Percentiles rank a stretch among this genome's conserved stretches.
These are phyloP conservation scores for Haplographium delicatum DNA, from an alignment of 495 filamentous ascomycete species.

Conservation along the genomic window DNA sequence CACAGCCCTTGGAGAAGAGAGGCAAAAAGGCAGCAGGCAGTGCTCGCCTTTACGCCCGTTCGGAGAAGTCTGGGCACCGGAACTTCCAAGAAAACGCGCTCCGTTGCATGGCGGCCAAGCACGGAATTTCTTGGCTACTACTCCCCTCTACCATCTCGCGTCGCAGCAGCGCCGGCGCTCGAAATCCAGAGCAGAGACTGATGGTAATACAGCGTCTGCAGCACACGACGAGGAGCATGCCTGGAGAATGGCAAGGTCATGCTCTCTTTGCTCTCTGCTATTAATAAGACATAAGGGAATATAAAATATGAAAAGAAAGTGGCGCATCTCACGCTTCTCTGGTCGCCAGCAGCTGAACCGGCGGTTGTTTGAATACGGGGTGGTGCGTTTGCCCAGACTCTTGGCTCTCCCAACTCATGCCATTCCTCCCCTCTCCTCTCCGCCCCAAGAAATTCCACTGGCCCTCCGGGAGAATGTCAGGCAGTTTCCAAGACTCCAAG, in stretches of 20 bases:
- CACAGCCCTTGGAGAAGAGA: neutral
- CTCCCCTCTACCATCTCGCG: neutral
- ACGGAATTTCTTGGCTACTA: slow-evolving; percentile 6
- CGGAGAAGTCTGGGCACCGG: slow-evolving; percentile 11
- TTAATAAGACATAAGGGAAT: too few species aligned
- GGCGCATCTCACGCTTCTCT: too few species aligned
- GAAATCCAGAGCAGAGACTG: too few species aligned
- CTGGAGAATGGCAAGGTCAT: too few species aligned
- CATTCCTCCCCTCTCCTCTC: slow-evolving; percentile 1
- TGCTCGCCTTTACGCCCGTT: neutral
- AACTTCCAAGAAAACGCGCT: slow-evolving; percentile 7
- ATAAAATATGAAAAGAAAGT: too few species aligned
- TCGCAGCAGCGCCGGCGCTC: too few species aligned
- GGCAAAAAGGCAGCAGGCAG: neutral
- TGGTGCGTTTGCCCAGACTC: neutral
- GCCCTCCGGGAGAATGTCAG: neutral
- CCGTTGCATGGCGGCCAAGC: slow-evolving; percentile 14
- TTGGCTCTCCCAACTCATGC: neutral
- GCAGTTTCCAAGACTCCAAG: neutral
- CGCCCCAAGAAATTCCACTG: slow-evolving; percentile 12
- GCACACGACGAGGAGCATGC: too few species aligned
- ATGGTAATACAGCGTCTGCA: too few species aligned
- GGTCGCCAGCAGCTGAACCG: too few species aligned
- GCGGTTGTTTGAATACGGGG: too few species aligned
- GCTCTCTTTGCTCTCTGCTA: too few species aligned